Evolutionary conservation across 2,329 filamentous ascomycete species (phyloP), one percentile per base, ranked within the genome.

Genomic region (Diaporthe australafricana): DNA sequence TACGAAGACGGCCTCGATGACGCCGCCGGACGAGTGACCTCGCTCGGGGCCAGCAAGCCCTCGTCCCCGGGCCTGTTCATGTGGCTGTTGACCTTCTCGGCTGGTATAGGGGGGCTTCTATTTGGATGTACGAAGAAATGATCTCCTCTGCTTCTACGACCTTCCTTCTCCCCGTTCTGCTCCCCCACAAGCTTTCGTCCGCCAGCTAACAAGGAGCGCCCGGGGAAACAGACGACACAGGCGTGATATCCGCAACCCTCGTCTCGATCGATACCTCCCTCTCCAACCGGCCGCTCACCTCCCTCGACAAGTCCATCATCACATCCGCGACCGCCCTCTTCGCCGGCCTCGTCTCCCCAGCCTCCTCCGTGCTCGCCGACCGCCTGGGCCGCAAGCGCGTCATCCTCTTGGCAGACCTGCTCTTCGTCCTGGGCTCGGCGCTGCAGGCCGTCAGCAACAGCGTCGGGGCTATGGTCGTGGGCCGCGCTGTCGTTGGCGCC

Each of bases 311-410:
- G 79, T 93, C 91, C 8, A 83, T 93, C 75, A 91, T 93, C 77
- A 93, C 92, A 3, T 91, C 90, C n/a, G 88, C 87, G 27, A 93
- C 92, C 6, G 89, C 90, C 5, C 86, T 93, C 60, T 88, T 91
- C 73, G 92, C 92, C 5, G 87, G 92, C 5, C 77, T 90, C 70
- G 83, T 90, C 50, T 92, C 91, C 2, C 91, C 92, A 1, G 84
- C 90, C 50, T 89, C 90, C 2, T 92, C 90, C 3, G 75, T 90
- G n/a, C 83, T 92, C 17, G 91, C 91, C 74, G 91, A 93, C 77
- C 80, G 79, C 30, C 81, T 89, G 47, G 91, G 91, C 52, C 88
- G 91, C 30, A 89, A 88, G 73, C 86, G 85, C 71, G 89, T 92
- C 55, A 89, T 93, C 56, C 84, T 92, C 30, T 81, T 88, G 32